Conservation (phyloP, 345 rosid species). For the Ailanthus altissimus region DNA sequence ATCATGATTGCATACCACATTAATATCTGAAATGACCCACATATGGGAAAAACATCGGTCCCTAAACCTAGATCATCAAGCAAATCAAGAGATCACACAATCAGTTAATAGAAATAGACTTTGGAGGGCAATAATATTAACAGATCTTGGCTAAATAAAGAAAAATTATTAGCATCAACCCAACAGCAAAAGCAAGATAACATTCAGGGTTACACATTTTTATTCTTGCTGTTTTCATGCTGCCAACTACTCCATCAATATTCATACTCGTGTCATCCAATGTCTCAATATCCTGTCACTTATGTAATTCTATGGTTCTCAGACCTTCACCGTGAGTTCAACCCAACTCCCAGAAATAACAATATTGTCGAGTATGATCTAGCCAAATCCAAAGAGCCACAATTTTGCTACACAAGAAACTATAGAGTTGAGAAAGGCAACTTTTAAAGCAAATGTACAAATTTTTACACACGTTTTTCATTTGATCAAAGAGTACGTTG, state of each 20-base stretch:
- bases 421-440: neutral
- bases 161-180: neutral
- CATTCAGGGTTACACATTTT: neutral
- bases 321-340: conserved; percentile 4
- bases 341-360: neutral
- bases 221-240: neutral
- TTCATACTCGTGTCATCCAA: neutral
- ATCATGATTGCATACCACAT: neutral
- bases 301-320: neutral
- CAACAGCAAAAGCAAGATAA: neutral
- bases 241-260: neutral
- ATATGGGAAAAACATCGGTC: neutral
- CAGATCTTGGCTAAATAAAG: neutral
- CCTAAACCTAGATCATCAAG: neutral
- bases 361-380: neutral
- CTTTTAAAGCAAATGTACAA: neutral
- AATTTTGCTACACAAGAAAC: neutral
- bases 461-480: neutral
- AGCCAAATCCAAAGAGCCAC: neutral
- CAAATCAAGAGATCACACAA: conserved; percentile 2
- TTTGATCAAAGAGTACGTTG: neutral
- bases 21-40: neutral
- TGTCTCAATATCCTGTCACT: neutral
- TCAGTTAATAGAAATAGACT: neutral
- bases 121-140: neutral